Evolutionary conservation across 495 filamentous ascomycete species (phyloP).

Genomic region (Neurospora pannonica): DNA sequence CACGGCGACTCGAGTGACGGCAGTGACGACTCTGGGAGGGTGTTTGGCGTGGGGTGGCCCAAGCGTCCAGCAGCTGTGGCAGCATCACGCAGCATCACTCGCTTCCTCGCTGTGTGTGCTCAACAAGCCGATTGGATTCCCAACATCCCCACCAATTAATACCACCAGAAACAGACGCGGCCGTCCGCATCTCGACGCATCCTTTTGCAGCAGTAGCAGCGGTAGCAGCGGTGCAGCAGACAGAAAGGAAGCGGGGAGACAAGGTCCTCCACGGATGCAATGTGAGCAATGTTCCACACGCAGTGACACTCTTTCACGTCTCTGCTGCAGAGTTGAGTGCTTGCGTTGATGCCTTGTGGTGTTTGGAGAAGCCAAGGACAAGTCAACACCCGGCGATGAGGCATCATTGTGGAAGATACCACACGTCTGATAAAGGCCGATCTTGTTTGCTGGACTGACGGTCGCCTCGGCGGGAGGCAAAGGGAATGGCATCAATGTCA

Average conservation of each 20-base stretch:
- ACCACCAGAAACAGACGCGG: neutral
- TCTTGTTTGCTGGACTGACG: neutral
- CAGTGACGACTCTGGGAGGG: neutral
- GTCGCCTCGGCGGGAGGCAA: neutral
- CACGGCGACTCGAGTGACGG: slow-evolving; percentile 3
- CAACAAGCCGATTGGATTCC: slow-evolving; percentile 3
- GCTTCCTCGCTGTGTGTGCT: neutral
- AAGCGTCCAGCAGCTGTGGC: neutral
- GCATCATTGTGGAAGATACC: neutral
- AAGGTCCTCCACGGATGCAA: neutral
- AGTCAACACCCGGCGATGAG: neutral
- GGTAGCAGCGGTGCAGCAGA: neutral
- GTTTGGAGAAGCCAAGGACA: neutral
- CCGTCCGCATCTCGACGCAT: neutral
- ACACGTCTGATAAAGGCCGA: neutral
- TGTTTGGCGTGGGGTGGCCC: neutral
- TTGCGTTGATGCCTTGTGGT: neutral
- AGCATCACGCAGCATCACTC: slow-evolving; percentile 2
- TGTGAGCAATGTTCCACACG: neutral
- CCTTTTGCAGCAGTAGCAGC: neutral
- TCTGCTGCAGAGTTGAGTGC: neutral
- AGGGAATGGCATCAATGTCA: neutral
- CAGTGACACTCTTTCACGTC: neutral
- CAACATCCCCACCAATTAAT: slow-evolving; percentile 6
- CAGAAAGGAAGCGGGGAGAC: neutral